Conservation (phyloP, 2,329 filamentous ascomycete species). For the Beauveria rudraprayagi region DNA sequence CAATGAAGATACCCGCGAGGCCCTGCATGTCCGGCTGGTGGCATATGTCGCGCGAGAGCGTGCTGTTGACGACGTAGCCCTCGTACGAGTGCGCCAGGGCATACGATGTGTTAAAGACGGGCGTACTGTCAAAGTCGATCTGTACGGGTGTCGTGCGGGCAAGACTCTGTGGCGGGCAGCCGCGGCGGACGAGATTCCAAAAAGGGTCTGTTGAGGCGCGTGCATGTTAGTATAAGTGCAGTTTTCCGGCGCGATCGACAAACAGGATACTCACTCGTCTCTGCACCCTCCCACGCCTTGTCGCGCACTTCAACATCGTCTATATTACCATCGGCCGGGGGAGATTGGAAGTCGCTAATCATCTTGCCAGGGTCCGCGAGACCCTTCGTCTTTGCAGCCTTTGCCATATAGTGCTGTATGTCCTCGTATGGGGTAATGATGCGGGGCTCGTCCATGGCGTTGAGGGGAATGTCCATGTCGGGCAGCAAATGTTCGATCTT, state of each 20-base stretch:
- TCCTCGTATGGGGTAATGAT: constrained; percentile 57
- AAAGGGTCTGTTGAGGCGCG: constrained; percentile 35
- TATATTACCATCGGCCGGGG: constrained; percentile 31
- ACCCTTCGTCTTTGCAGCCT: constrained; percentile 39
- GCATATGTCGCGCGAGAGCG: constrained; percentile 53
- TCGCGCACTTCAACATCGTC: constrained; percentile 26
- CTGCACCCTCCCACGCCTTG: constrained; percentile 46
- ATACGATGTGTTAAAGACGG: constrained; percentile 36
- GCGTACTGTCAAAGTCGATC: constrained; percentile 36
- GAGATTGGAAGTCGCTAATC: constrained; percentile 33
- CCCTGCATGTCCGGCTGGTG: constrained; percentile 57
- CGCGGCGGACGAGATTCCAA: constrained; percentile 50
- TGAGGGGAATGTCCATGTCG: constrained; percentile 61
- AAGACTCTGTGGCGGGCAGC: constrained; percentile 54
- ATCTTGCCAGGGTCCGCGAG: constrained; percentile 38
- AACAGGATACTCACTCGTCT: constrained; percentile 33
- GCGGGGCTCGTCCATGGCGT: constrained; percentile 59
- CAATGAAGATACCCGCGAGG: constrained; percentile 57
- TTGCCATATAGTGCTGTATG: constrained; percentile 44
- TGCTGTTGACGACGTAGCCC: constrained; percentile 56
- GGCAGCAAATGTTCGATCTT: constrained; percentile 49
- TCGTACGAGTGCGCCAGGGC: constrained; percentile 41
- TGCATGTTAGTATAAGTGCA: background rate
- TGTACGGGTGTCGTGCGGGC: constrained; percentile 42
- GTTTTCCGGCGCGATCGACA: background rate